Evolutionary conservation across 345 rosid genomes (phyloP), one percentile per base, ranked within the genome.

Genomic region (Syzygium grande): DNA sequence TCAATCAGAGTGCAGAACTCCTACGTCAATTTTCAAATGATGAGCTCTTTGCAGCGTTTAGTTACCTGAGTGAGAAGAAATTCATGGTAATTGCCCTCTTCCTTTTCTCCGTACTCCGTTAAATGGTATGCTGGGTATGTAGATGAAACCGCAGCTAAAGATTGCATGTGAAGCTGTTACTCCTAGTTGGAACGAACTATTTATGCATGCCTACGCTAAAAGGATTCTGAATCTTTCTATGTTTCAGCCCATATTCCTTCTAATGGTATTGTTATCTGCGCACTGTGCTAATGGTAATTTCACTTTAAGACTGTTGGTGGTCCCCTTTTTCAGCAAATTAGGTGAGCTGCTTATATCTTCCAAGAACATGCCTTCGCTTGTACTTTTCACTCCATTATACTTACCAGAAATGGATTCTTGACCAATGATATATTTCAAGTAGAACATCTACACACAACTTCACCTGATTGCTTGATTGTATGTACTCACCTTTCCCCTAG

Each of bases 21-120:
- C 91, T 97, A 51, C 91, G 93, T 51, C 96, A 95, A 52, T 97
- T 94, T 90, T 96, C 99, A 59, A 96, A 97, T 85, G 94, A 92
- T 84, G 99, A 97, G 87, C 95, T 97, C 89, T 95, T 94, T 90
- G 94, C 97, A 52, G 99, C 98, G 84, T 96, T 94, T 91, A 94
- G 95, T 95, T 96, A 95, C 89, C 97, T 97, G 85, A 94, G 97
- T 88, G 98, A 94, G 89, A 95, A 92, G 90, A 97, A 93, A 88
- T 91, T 93, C 85, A 90, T 96, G 98, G 99, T 97, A 96, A 73
- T 89, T 38, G 51, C 56, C 34, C 86, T 23, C 61, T 77, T 83
- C 85, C 65, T 87, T 80, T 65, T 73, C 83, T 41, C 83, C 83
- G 19, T 38, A 73, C 49, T 73, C 49, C 1, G 27, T 38, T 73